phyloP scores from a whole-genome alignment of 1,139 yeast genomes.

The Debaryomycetaceae sp. region DNA sequence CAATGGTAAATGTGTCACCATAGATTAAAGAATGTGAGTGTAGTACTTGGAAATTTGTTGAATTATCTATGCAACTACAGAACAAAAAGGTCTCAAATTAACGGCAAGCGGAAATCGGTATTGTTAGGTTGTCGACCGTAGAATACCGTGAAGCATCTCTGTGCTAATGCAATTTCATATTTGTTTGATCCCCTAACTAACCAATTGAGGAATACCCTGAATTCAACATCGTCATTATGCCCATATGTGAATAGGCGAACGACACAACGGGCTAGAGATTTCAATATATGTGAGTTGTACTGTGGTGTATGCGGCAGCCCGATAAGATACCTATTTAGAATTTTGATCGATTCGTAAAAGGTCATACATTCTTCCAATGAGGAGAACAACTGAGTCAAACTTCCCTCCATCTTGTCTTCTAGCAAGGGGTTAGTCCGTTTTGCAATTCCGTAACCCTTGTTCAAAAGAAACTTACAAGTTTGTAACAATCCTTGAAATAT shows the following conservation, averaged over 20 bases:
- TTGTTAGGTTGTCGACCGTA: constrained; percentile 6
- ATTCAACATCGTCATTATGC: constrained; percentile 2
- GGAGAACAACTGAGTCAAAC: background rate
- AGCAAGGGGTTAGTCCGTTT: background rate
- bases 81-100: too few species aligned
- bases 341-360: constrained; percentile 4
- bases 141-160: constrained; percentile 9
- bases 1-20: constrained; percentile 39
- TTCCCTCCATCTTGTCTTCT: background rate
- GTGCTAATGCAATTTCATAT: constrained; percentile 8
- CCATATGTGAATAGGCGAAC: background rate
- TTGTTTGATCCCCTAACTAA: constrained; percentile 8
- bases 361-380: background rate
- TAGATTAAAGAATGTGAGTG: constrained; percentile 4
- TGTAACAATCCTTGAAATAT: constrained; percentile 23
- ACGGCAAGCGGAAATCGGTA: too few species aligned
- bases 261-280: background rate
- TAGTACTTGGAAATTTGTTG: too few species aligned
- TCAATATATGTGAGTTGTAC: background rate
- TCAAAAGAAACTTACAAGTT: constrained; percentile 11
- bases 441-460: background rate
- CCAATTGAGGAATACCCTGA: constrained; percentile 20
- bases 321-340: constrained; percentile 7
- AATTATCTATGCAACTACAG: too few species aligned
- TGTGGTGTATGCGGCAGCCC: background rate